Base-by-base conservation (phyloP, 2,329 filamentous ascomycete species). In the Thielaviopsis ethacetica region DNA sequence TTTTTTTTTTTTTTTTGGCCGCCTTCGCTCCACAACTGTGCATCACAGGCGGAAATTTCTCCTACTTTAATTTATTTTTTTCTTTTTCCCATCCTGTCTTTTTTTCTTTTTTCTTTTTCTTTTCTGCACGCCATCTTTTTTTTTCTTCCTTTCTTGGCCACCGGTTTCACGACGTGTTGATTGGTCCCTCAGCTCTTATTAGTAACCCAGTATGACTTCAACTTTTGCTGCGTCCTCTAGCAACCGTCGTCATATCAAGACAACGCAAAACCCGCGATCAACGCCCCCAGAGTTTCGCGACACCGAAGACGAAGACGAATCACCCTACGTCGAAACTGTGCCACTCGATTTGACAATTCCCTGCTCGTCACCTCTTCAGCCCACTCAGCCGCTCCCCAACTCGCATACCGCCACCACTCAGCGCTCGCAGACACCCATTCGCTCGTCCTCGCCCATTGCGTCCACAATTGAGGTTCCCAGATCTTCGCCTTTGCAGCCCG, bases 401-500 rank as follows among this genome's bases (percentile, higher is more conserved):
- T 52, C 62, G 19, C 53, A 53, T 27, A 59, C 44, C 30, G 24
- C 34, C 10, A 47, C 56, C 22, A 57, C 51, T 21, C 51, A 54
- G 15, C 57, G 54, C 17, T 55, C 55, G 15, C 58, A 63, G 53
- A 54, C 65, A 50, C 53, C 69, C 59, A 41, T 70, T 51, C 44
- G 68, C 52, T 71, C 71, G 24, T 74, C 76, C 7, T 77, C 78
- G 0, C 73, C 73, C 9, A 58, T 56, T 10, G 65, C 70, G 26
- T 72, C 73, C 38, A 65, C 74, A 19, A 68, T 96, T 59, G 91
- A 95, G 69, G 91, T 96, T 2, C 84, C 85, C 30, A 88, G 88
- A n/a, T 96, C 91, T 2, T 96, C 91, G 0, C 91, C 90, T 84
- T 60, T 47, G 9, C 52, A 27, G 21, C 22, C 41, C 5, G 17